Evolutionary conservation across 2,329 filamentous ascomycete species (phyloP).

Genomic region (Paecilomyces dactylethromorphus): DNA sequence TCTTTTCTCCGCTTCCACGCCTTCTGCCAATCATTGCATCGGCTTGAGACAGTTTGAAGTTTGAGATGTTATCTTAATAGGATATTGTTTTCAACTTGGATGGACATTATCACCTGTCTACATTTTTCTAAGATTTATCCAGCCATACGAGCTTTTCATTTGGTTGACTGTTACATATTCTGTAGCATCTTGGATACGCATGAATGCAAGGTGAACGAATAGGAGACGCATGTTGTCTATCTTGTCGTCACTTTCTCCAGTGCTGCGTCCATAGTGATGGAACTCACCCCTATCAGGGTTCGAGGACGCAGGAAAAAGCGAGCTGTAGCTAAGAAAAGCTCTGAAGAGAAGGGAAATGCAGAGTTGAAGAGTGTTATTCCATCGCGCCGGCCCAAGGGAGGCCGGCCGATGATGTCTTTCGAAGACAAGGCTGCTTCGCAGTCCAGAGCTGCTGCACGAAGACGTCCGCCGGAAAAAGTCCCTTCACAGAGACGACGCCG

Average conservation of each 20-base stretch:
- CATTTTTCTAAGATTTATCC: not conserved
- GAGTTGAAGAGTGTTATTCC: not conserved
- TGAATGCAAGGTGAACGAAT: not conserved
- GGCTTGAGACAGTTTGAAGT: not conserved
- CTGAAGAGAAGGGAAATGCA: not conserved
- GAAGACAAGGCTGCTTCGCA: constrained; percentile 1
- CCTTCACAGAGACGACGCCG: not conserved
- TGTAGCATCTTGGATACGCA: not conserved
- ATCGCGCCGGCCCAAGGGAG: not conserved
- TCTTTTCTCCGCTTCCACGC: not conserved
- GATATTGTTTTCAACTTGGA: not conserved
- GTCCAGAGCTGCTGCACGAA: not conserved
- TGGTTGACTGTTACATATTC: not conserved
- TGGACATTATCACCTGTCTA: not conserved
- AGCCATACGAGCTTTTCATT: not conserved
- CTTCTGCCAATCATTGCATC: not conserved
- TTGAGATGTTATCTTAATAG: not conserved
- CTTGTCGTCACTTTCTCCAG: not conserved
- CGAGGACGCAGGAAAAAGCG: constrained; percentile 20
- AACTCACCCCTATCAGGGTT: constrained; percentile 24
- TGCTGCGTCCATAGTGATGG: not conserved
- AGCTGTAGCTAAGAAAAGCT: not conserved
- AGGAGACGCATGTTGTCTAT: not conserved
- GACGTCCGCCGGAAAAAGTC: not conserved
- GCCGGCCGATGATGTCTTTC: constrained; percentile 8